Base-by-base conservation (phyloP, 2,329 filamentous ascomycete genomes). In the Zopfia rhizophila region DNA sequence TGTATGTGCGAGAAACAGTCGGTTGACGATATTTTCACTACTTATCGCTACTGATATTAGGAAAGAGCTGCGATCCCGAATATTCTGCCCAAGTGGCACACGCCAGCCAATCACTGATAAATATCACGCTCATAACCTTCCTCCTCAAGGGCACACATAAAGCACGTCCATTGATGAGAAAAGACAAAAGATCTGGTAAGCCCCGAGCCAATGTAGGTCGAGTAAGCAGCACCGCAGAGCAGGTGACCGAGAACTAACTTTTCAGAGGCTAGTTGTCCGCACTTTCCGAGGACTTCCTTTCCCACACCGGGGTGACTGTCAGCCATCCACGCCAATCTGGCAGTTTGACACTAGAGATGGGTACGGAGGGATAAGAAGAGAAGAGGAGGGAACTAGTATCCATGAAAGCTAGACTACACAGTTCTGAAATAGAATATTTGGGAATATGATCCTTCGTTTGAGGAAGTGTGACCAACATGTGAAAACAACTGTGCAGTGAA, bases 91-190 rank as follows among this genome's bases (percentile, higher is more conserved):
- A n/a, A n/a, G n/a, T n/a, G n/a, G n/a, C n/a, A n/a, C n/a, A n/a
- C n/a, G n/a, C n/a, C n/a, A n/a, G n/a, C n/a, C n/a, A n/a, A n/a
- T n/a, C n/a, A n/a, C n/a, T n/a, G n/a, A n/a, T n/a, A n/a, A n/a
- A n/a, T n/a, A n/a, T n/a, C n/a, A n/a, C n/a, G n/a, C n/a, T n/a
- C n/a, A n/a, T n/a, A n/a, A n/a, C n/a, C 6, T 59, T 60, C 66
- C 55, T 70, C 68, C 58, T 70, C 65, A 52, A 66, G 52, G 46
- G 45, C 53, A 55, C 50, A 54, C 68, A 38, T 58, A 22, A 47
- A 62, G 68, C 63, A 55, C 55, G 37, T 29, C 29, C 44, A 54
- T 58, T 55, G 58, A 70, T 68, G 68, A 72, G 68, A 70, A 72
- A 72, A 68, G 63, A 58, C 55, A 58, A 24, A 41, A 37, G 36